Base-by-base conservation (phyloP, 2,329 filamentous ascomycete species). In the Claviceps spartinae region DNA sequence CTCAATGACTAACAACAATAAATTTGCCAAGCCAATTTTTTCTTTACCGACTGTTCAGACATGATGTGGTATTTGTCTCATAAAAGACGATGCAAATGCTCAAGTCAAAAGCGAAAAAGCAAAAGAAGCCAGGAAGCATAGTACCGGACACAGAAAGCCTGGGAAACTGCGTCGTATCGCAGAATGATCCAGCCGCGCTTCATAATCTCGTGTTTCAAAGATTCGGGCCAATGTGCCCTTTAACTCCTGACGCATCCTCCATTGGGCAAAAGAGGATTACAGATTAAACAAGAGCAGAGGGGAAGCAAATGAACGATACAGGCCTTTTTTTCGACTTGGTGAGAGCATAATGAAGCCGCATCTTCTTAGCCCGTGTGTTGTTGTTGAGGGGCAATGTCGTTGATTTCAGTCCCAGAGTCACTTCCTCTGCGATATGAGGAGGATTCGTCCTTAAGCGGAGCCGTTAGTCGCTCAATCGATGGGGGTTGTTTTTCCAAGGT, bases 401-500 rank as follows among this genome's bases (percentile, higher is more conserved):
- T 65, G 58, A 69, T 60, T 52, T 70, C 68, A 3, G 65, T 68
- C 16, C 59, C 66, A 7, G 65, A 68, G 52, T 70, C 66, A 50
- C 67, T 69, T n/a, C 62, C 63, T 53, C 65, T 60, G 34, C 61
- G 58, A 49, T 54, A 56, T 41, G 61, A 65, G 5, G 58, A 57
- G 34, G 56, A 53, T 16, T 61, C 58, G 45, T 67, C 62, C 53
- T 65, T 62, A 8, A 60, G 59, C 24, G 58, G 58, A 38, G 60
- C 57, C 26, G 62, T 62, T 48, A 67, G 50, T 40, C 58, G 61
- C 50, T 61, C 60, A 49, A 72, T 62, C 5, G 67, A 61, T 2
- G 61, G 58, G 1, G 74, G 74, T 4, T 64, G 60, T 38, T 62
- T 64, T 58, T 77, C 71, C 51, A 74, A 65, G 1, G 71, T 70